Evolutionary conservation across 257 asterid species (phyloP).

Genomic region (Rubia yunnanensis): DNA sequence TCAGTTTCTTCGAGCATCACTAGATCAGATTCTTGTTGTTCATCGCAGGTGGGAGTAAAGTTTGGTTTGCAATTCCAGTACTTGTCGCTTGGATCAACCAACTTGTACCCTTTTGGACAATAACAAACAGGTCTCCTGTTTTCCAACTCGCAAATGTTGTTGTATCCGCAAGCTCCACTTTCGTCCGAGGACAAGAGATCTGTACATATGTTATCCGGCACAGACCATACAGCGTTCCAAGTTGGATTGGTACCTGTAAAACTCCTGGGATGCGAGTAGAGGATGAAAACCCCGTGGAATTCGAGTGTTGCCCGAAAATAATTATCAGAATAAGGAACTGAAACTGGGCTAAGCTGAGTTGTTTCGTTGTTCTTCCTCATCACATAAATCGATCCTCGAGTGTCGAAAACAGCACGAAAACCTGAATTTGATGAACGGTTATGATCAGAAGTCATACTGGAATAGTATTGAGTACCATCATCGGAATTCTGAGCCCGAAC

Average conservation of each 20-base stretch:
- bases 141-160: conserved; percentile 31
- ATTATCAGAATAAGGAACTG: conserved; percentile 17
- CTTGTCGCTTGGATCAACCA: conserved; percentile 28
- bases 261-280: conserved; percentile 32
- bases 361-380: conserved; percentile 17
- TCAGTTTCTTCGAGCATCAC: conserved; percentile 10
- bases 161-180: conserved; percentile 64
- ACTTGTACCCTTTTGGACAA: conserved; percentile 34
- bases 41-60: conserved; percentile 26
- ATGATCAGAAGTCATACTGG: conserved; percentile 21
- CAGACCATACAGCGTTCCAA: conserved; percentile 23
- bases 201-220: conserved; percentile 33
- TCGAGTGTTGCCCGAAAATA: conserved; percentile 34
- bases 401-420: conserved; percentile 20
- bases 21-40: conserved; percentile 17
- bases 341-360: neutral
- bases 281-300: conserved; percentile 41
- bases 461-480: conserved; percentile 36
- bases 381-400: conserved; percentile 22
- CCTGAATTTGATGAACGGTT: conserved; percentile 25
- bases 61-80: conserved; percentile 36
- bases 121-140: conserved; percentile 32
- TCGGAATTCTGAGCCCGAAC: conserved; percentile 15
- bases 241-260: conserved; percentile 2
- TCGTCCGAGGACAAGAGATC: conserved; percentile 11